phyloP scores from a whole-genome alignment of 192 early-diverging fungal species.

The Pilaira anomala region DNA sequence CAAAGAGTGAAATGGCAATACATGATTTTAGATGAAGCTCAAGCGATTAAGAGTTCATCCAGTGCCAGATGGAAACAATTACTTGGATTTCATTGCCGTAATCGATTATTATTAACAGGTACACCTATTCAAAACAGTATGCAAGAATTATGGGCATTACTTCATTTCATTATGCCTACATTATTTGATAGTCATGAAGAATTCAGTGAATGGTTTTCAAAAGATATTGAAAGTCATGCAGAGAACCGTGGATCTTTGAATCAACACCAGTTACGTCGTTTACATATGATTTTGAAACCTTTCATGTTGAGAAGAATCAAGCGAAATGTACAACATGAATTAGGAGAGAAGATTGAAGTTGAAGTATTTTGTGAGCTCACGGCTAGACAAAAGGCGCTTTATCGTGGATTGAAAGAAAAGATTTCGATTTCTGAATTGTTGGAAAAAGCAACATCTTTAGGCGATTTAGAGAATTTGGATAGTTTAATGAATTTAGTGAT shows the following conservation, averaged over 20 bases:
- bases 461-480: slow-evolving; percentile 69
- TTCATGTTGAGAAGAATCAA: slow-evolving; percentile 93
- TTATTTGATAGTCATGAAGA: slow-evolving; percentile 91
- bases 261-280: slow-evolving; percentile 76
- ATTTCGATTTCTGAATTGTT: slow-evolving; percentile 75
- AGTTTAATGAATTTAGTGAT: slow-evolving; percentile 93
- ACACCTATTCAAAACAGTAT: slow-evolving; percentile 94
- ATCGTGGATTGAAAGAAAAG: slow-evolving; percentile 73
- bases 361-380: slow-evolving; percentile 78
- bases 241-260: slow-evolving; percentile 80
- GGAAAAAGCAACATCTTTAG: slow-evolving; percentile 60
- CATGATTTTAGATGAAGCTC: slow-evolving; percentile 93
- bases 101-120: slow-evolving; percentile 82
- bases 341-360: slow-evolving; percentile 89
- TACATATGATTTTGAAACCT: slow-evolving; percentile 93
- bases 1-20: slow-evolving; percentile 91
- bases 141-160: slow-evolving; percentile 90
- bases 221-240: slow-evolving; percentile 87
- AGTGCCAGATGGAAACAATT: slow-evolving; percentile 85
- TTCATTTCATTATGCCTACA: slow-evolving; percentile 95
- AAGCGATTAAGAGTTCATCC: slow-evolving; percentile 90
- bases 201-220: slow-evolving; percentile 93
- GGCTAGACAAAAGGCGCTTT: slow-evolving; percentile 67
- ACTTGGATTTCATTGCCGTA: slow-evolving; percentile 80
- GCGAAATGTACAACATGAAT: slow-evolving; percentile 85